A percentile compares a stretch with the other conserved stretches of the same genome.
phyloP scores from a whole-genome alignment of 2,329 filamentous ascomycete species.

The Alternaria rosae region DNA sequence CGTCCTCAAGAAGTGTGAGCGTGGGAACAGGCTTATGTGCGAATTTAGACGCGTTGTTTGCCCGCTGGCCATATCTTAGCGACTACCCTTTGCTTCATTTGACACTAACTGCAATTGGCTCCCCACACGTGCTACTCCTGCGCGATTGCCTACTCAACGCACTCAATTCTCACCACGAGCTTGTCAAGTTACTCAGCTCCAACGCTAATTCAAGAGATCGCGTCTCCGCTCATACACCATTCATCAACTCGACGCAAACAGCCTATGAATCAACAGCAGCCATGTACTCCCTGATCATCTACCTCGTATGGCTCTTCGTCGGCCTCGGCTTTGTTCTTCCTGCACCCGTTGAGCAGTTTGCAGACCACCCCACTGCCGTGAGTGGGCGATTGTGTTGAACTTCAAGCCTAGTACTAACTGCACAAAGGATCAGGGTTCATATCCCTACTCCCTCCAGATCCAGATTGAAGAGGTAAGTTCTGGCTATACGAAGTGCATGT shows the following conservation, averaged over 20 bases:
- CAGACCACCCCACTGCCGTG: neutral
- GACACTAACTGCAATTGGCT: neutral
- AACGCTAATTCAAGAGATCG: neutral
- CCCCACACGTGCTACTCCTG: neutral
- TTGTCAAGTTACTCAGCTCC: neutral
- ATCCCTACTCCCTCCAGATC: constrained; percentile 5
- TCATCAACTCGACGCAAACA: neutral
- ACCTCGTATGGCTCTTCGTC: neutral
- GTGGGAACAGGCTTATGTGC: neutral
- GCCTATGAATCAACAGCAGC: too few relatives aligned
- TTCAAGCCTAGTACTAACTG: neutral
- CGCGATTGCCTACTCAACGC: neutral
- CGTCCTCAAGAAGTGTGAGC: neutral
- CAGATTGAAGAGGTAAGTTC: neutral
- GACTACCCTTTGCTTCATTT: neutral
- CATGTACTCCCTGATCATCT: neutral
- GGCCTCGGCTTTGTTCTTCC: neutral
- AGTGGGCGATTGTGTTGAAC: neutral
- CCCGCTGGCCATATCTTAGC: neutral
- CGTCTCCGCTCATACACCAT: neutral
- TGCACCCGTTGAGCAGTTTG: neutral
- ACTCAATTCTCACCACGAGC: neutral
- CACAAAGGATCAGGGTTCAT: neutral
- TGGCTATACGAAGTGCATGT: too few relatives aligned
- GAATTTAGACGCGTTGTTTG: neutral